Evolutionary conservation across 345 rosid species (phyloP).

Genomic region (Syzygium grande): DNA sequence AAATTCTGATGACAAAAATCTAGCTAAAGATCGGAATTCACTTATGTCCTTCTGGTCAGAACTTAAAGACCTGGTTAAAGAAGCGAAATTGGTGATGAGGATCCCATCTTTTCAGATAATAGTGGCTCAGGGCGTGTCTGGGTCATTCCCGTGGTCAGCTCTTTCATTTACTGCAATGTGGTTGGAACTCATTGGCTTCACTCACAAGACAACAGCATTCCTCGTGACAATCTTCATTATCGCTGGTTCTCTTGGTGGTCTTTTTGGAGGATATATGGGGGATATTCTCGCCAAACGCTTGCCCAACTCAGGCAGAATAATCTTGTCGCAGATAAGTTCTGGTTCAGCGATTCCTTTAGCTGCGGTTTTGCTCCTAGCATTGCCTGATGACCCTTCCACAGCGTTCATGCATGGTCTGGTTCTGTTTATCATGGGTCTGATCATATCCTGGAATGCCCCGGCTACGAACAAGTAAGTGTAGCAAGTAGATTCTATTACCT

Average conservation of each 20-base stretch:
- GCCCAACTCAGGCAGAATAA: slow-evolving; percentile 78
- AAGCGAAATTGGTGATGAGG: slow-evolving; percentile 46
- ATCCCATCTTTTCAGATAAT: slow-evolving; percentile 74
- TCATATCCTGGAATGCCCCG: slow-evolving; percentile 80
- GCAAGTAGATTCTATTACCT: background rate
- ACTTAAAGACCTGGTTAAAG: slow-evolving; percentile 40
- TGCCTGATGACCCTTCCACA: slow-evolving; percentile 78
- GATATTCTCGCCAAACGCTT: slow-evolving; percentile 46
- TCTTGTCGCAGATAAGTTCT: slow-evolving; percentile 80
- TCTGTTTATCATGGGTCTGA: slow-evolving; percentile 49
- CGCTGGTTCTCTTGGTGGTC: slow-evolving; percentile 65
- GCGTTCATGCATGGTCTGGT: slow-evolving; percentile 43
- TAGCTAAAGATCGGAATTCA: slow-evolving; percentile 18
- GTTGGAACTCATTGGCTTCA: slow-evolving; percentile 83
- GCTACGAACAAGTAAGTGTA: slow-evolving; percentile 83
- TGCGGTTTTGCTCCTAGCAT: slow-evolving; percentile 60
- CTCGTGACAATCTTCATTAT: slow-evolving; percentile 45
- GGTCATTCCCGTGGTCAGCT: slow-evolving; percentile 90
- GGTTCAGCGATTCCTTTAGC: slow-evolving; percentile 81
- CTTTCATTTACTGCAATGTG: slow-evolving; percentile 82
- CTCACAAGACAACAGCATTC: slow-evolving; percentile 57
- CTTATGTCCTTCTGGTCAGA: slow-evolving; percentile 40
- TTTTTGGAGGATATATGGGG: slow-evolving; percentile 84
- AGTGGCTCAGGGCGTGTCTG: slow-evolving; percentile 83
- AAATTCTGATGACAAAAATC: slow-evolving; percentile 6